Evolutionary conservation across 768 basidiomycete species (phyloP), one percentile per base, ranked within the genome.

Genomic region (Coprinopsis sp.): DNA sequence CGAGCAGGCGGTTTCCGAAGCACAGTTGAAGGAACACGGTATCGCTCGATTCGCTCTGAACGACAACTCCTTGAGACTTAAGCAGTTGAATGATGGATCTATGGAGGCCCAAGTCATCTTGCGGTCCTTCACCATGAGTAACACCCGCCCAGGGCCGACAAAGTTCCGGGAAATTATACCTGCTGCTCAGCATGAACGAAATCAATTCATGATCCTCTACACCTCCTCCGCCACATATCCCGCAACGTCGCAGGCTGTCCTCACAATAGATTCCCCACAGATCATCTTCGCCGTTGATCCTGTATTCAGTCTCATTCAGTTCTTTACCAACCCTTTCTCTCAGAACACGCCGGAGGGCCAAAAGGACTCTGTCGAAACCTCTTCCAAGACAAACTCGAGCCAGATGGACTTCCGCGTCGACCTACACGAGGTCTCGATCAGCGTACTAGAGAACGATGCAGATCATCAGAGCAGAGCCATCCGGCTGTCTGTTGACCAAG

Each of bases 151-250:
- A 0, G 90, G 91, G 6, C 71, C 72, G 37, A 87, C 91, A 21
- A 84, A 78, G 56, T 97, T 93, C 71, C 80, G 93, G 33, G 94
- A 98, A 63, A 93, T 99, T 47, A 89, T 99, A 51, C 95, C 96
- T 11, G 84, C 92, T 4, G 87, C 91, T 12, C 78, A 83, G 47
- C 91, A 96, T 55, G 78, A 84, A 49, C 73, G 88, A 41, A 93
- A 94, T 50, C 91, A 96, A 58, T 86, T 98, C 60, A 96, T 95
- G 90, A 60, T 96, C 14, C 76, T 96, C 25, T 97, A 89, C 63
- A 89, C 89, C 2, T 77, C 77, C 53, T 75, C 91, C 10, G 83
- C 85, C 13, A 81, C 81, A 1, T 33, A 60, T 7, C 68, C 74
- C 41, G 60, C 67, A 18, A 71, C 81, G 29, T 72, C 88, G 3